Base-by-base conservation (phyloP, 1,139 yeast species). In the Kodamaea suecica region DNA sequence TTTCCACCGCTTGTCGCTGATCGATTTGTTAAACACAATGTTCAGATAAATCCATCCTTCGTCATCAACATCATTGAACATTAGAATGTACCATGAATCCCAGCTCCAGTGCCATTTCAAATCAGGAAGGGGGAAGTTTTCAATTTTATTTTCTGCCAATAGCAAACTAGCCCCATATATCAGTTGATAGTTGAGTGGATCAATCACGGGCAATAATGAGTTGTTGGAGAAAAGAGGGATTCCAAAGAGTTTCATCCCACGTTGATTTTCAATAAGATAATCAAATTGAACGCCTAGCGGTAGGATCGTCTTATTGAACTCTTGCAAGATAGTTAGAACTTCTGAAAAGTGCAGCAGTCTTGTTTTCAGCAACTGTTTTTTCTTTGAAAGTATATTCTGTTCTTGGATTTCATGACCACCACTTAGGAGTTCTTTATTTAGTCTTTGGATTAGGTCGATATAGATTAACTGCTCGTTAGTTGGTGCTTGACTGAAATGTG, bases 11-110 rank as follows among this genome's bases (percentile, higher is more conserved):
- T 49, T 50, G 33, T 73, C 66, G 5, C 61, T 59, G 44, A 79
- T 76, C 17, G 65, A 43, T 3, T 62, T 44, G 45, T 66, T 59
- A 47, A 80, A 80, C 21, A 67, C 47, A 3, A 67, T 41, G 44
- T 65, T 58, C 25, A 82, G 70, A 50, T 84, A 84, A 16, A 76
- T 56, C 92, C 94, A 84, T 2, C 94, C 94, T 44, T 80, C 83
- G 44, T 81, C 87, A 52, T 84, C 94, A 11, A 81, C 74, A 47
- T 83, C 88, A 30, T 71, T 68, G 23, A 74, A 60, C 94, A 83
- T 83, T 44, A 81, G 68, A 8, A 81, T 77, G 48, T 80, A 80
- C 94, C 92, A 84, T 20, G 65, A 56, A 24, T 68, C 66, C 94
- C 94, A 84, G 17, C 61, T 53, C 94, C 94, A 84, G 38, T 58